phyloP scores from a whole-genome alignment of 768 basidiomycete species.

The Lentinula boryana region DNA sequence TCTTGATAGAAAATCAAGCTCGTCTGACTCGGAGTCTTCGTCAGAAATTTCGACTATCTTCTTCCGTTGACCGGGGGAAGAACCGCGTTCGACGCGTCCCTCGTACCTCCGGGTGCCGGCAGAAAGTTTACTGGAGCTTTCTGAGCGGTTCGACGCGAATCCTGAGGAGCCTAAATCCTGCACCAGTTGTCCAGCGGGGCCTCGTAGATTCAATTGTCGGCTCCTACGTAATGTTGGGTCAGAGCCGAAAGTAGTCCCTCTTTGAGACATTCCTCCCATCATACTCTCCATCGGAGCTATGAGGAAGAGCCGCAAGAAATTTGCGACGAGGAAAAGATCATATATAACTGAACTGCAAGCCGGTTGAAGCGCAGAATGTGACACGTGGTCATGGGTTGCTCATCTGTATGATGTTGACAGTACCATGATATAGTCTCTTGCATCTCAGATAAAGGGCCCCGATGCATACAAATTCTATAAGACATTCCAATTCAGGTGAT shows the following conservation, averaged over 20 bases:
- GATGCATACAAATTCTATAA: too few species aligned
- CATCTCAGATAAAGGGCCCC: too few species aligned
- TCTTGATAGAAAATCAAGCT: not conserved
- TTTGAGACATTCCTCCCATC: not conserved
- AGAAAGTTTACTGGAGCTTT: not conserved
- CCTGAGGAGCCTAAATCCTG: slow-evolving; percentile 4
- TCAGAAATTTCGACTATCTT: not conserved
- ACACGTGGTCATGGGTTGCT: too few species aligned
- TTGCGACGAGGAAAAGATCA: too few species aligned
- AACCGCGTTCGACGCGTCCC: slow-evolving; percentile 2
- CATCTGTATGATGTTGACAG: too few species aligned
- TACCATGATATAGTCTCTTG: too few species aligned
- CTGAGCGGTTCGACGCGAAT: not conserved
- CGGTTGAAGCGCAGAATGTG: too few species aligned
- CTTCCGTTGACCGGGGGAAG: not conserved
- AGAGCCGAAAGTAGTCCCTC: not conserved
- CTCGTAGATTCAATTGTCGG: not conserved
- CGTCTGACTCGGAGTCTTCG: not conserved
- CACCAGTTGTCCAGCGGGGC: not conserved
- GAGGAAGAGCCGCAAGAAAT: not conserved
- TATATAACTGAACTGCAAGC: too few species aligned
- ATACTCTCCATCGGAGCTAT: not conserved
- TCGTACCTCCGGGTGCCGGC: not conserved
- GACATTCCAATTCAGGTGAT: too few species aligned
- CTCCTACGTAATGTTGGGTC: not conserved